These are phyloP conservation scores for Hypoxylon fuscum DNA, from an alignment of 495 filamentous ascomycete genomes.

Conservation along the genomic window DNA sequence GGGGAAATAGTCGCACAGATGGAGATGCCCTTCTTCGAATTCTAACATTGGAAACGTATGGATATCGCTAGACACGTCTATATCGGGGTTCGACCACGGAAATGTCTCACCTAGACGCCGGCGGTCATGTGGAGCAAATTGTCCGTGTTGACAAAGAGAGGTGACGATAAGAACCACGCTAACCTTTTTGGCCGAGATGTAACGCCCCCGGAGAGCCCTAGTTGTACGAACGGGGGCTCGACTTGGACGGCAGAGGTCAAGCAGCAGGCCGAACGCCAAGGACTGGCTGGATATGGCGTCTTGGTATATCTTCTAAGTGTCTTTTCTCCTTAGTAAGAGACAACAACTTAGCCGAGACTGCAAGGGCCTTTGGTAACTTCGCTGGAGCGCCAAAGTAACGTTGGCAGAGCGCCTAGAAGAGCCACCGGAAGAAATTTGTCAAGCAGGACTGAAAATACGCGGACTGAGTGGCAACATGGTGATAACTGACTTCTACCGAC, in stretches of 20 bases:
- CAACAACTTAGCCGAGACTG: not conserved
- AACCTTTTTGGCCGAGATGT: not conserved
- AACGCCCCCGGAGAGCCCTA: not conserved
- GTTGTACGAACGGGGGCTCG: not conserved
- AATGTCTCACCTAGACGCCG: not conserved
- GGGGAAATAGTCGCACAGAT: not conserved
- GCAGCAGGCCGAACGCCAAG: conserved; percentile 1
- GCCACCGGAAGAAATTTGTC: not conserved
- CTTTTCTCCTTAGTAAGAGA: not conserved
- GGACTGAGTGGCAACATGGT: not conserved
- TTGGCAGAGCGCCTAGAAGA: not conserved
- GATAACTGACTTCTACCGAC: not conserved
- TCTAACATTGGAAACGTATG: not conserved
- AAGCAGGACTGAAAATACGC: too few relatives aligned
- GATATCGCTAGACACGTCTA: not conserved
- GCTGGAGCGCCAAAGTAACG: not conserved
- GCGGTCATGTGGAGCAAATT: too few relatives aligned
- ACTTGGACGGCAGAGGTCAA: not conserved
- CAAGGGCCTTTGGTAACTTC: conserved; percentile 6
- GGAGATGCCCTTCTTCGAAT: not conserved
- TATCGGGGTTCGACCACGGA: not conserved
- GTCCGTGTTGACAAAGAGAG: too few relatives aligned
- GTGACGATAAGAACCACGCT: not conserved
- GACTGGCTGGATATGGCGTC: not conserved
- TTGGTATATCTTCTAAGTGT: conserved; percentile 10